Evolutionary conservation across 306 rosid species (phyloP), one percentile per base, ranked within the genome.

Genomic region (Vicia faba): DNA sequence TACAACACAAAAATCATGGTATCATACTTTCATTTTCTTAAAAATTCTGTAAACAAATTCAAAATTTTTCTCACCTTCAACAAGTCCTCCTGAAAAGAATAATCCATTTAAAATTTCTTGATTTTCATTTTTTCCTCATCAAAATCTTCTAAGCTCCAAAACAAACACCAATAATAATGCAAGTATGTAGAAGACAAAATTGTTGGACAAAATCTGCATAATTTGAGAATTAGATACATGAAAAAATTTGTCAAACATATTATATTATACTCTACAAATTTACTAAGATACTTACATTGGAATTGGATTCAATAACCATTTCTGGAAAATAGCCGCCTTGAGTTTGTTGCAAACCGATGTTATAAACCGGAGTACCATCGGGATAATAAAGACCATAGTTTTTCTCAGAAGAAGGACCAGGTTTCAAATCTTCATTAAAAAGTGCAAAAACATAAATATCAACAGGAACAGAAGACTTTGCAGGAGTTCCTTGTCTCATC

Each of bases 301-400:
- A 74, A 41, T 70, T 74, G 39, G 92, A 87, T 38, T 69, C 77
- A 13, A 86, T 75, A 61, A 77, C 61, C 70, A 84, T 62, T 67
- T 78, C 84, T 15, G 95, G 88, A 28, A 83, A 88, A 72, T 82
- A 69, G 15, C 92, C 87, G 1, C 91, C 87, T 19, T 64, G 69
- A 43, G 0, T 79, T 19, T 72, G 29, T 18, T 49, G 25, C 18
- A 84, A 61, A 41, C 96, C 98, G 60, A 93, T 68, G 69, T 85
- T 80, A 64, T 93, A 93, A 66, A 93, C 98, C 5, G 87, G 89
- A 2, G 80, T 73, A 0, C 87, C 96, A 72, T 93, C 69, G 3
- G 98, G 96, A 74, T 86, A 87, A 56, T 68, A 93, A 20, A 93
- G 91, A 7, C 98, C 98, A 68, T 84, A 93, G 62, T 93, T 93